Percentiles rank a stretch among this genome's conserved stretches.
These are phyloP conservation scores for Draba incana DNA, from an alignment of 345 rosid genomes.

Conservation along the genomic window DNA sequence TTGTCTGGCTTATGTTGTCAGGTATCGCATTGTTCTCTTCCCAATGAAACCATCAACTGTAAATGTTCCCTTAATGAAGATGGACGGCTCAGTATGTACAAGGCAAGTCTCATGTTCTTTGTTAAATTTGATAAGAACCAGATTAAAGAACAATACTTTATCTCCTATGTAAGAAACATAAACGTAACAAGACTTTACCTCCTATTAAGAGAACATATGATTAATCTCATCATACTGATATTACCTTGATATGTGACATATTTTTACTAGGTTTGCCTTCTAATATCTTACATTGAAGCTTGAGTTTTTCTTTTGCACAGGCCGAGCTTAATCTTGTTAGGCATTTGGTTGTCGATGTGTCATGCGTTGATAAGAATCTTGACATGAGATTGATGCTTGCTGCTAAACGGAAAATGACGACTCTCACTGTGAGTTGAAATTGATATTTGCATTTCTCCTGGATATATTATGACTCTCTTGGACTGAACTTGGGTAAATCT, in stretches of 20 bases:
- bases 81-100: conserved; percentile 53
- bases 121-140: background rate
- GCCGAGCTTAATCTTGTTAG: conserved; percentile 51
- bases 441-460: background rate
- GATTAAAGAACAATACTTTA: background rate
- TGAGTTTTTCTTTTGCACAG: conserved; percentile 39
- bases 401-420: conserved; percentile 48
- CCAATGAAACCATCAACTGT: conserved; percentile 49
- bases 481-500: conserved; percentile 3
- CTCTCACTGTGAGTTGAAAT: conserved; percentile 48
- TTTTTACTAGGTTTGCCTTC: conserved; percentile 10
- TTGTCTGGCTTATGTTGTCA: conserved; percentile 29
- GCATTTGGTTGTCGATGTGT: conserved; percentile 59
- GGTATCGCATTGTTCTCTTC: conserved; percentile 49
- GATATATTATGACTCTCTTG: background rate
- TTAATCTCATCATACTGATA: background rate
- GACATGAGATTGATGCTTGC: conserved; percentile 68
- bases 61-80: conserved; percentile 54
- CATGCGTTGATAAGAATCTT: conserved; percentile 61
- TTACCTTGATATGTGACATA: background rate
- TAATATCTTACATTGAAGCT: conserved; percentile 1
- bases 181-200: background rate
- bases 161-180: background rate
- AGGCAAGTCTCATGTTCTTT: conserved; percentile 49
- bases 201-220: background rate